These are phyloP conservation scores for Trametes pubescens DNA, from an alignment of 1,284 basidiomycete genomes.

Conservation along the genomic window DNA sequence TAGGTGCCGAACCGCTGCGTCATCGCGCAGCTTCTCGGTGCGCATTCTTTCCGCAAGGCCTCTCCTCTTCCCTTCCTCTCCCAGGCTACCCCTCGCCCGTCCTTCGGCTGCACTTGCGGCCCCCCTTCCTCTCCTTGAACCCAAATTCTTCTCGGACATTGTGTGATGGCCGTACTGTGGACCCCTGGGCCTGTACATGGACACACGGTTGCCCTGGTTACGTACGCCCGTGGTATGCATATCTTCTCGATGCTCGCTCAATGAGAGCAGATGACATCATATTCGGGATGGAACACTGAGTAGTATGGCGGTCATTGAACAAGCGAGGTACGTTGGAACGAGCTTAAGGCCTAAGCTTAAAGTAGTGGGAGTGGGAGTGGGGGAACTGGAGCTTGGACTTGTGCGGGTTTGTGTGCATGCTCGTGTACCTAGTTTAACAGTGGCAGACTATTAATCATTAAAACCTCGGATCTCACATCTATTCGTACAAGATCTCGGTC, in stretches of 20 bases:
- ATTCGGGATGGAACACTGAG: no score
- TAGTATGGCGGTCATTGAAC: no score
- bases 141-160: constrained; percentile 6
- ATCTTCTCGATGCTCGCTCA: constrained; percentile 8
- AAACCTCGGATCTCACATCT: no score
- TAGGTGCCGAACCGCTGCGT: background rate
- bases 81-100: background rate
- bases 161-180: background rate
- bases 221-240: constrained; percentile 22
- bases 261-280: background rate
- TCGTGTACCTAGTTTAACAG: no score
- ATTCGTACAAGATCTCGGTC: no score
- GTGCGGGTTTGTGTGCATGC: no score
- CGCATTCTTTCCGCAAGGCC: background rate
- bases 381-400: no score
- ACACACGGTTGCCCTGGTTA: constrained; percentile 23
- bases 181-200: constrained; percentile 19
- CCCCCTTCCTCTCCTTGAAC: background rate
- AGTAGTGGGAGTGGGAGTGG: no score
- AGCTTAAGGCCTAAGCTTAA: no score
- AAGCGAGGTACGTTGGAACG: no score
- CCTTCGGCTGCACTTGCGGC: no score
- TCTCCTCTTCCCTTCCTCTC: background rate
- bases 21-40: background rate
- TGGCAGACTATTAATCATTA: no score